phyloP scores from a whole-genome alignment of 805 yeast genomes.

The Babjeviella inositovora region DNA sequence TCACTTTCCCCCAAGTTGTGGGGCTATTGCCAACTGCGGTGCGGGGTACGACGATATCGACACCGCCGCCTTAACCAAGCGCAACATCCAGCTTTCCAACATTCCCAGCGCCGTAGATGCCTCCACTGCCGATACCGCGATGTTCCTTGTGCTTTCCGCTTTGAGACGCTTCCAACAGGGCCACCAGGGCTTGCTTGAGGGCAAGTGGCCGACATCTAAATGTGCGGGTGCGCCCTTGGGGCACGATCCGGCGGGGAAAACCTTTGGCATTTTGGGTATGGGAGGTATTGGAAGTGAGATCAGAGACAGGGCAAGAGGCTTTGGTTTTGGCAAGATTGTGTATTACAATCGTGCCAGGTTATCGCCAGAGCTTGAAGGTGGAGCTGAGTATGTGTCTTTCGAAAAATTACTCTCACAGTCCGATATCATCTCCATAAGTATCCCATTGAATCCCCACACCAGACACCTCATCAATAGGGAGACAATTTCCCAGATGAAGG shows the following conservation, averaged over 20 bases:
- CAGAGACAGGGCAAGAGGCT: slow-evolving; percentile 53
- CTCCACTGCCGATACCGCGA: slow-evolving; percentile 62
- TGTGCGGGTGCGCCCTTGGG: slow-evolving; percentile 48
- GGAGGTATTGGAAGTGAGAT: slow-evolving; percentile 86
- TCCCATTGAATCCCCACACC: slow-evolving; percentile 65
- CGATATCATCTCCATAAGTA: slow-evolving; percentile 59
- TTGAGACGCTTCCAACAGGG: slow-evolving; percentile 54
- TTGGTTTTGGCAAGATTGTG: slow-evolving; percentile 56
- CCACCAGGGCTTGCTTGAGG: slow-evolving; percentile 31
- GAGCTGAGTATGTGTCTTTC: slow-evolving; percentile 52
- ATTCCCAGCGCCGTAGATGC: slow-evolving; percentile 51
- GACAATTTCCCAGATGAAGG: slow-evolving; percentile 53
- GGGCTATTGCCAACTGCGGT: slow-evolving; percentile 43
- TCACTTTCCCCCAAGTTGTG: slow-evolving; percentile 35
- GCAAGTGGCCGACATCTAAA: slow-evolving; percentile 41
- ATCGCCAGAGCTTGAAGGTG: slow-evolving; percentile 44
- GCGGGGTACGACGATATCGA: slow-evolving; percentile 72
- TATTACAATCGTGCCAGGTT: slow-evolving; percentile 59
- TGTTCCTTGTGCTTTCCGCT: slow-evolving; percentile 44
- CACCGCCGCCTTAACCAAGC: slow-evolving; percentile 28
- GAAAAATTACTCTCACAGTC: slow-evolving; percentile 50
- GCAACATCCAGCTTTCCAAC: slow-evolving; percentile 49
- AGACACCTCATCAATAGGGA: slow-evolving; percentile 50
- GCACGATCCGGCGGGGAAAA: slow-evolving; percentile 59
- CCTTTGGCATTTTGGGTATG: slow-evolving; percentile 71